Conservation (phyloP, 352 stramenopile species). For the Phytophthora parvispora region DNA sequence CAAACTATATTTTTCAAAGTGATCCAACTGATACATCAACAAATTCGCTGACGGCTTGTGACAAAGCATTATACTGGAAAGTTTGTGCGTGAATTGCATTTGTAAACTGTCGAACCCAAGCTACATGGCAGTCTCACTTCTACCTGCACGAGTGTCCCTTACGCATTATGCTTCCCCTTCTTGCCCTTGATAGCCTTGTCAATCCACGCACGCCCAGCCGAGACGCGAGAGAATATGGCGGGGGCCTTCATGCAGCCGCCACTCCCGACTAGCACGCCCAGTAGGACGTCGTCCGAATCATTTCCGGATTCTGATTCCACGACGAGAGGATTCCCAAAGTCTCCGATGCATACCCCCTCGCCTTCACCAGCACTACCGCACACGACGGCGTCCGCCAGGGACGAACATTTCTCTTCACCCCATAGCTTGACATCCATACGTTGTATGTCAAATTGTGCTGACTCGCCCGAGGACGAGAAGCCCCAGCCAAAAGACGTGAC, state of each 20-base stretch:
- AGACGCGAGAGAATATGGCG: too few relatives aligned
- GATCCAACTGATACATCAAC: too few relatives aligned
- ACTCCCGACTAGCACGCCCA: neutral
- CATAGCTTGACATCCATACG: neutral
- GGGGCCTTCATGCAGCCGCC: neutral
- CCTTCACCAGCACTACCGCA: neutral
- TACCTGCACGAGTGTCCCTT: too few relatives aligned
- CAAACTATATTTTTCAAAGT: too few relatives aligned
- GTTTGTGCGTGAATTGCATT: too few relatives aligned
- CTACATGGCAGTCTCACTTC: too few relatives aligned
- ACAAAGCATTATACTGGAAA: too few relatives aligned
- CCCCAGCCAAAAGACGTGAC: constrained; percentile 41
- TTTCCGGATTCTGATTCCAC: neutral
- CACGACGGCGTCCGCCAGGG: neutral
- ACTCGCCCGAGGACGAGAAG: neutral
- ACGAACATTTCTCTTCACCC: neutral
- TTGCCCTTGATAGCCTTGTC: too few relatives aligned
- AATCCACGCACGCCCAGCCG: too few relatives aligned
- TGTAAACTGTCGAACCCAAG: too few relatives aligned
- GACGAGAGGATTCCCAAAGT: neutral
- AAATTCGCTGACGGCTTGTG: too few relatives aligned
- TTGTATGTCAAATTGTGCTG: neutral
- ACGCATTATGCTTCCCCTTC: too few relatives aligned
- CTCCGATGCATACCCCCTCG: neutral
- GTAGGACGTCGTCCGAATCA: neutral